phyloP scores from a whole-genome alignment of 2,329 filamentous ascomycete species.

The Chaetomium sp. region DNA sequence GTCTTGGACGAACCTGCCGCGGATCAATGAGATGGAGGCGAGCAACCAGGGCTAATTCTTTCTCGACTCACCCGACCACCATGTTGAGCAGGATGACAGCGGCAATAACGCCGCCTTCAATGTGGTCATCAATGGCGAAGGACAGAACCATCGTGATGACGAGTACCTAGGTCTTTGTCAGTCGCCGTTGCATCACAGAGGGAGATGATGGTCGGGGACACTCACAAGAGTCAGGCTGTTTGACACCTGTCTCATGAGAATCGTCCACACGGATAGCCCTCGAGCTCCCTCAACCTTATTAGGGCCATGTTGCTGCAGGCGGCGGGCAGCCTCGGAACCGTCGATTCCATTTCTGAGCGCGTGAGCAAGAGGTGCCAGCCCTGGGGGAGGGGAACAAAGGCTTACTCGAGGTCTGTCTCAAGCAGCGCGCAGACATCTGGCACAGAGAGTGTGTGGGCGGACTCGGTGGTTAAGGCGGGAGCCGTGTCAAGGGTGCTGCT shows the following conservation, averaged over 20 bases:
- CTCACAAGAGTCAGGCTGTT: conserved; percentile 68
- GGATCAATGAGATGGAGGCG: conserved; percentile 1
- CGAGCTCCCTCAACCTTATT: conserved; percentile 73
- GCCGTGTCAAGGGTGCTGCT: conserved; percentile 24
- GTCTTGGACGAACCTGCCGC: conserved; percentile 58
- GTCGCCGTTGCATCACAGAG: neutral
- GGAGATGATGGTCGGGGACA: neutral
- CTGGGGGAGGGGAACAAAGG: neutral
- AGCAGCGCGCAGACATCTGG: conserved; percentile 33
- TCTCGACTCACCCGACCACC: conserved; percentile 58
- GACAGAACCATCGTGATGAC: conserved; percentile 72
- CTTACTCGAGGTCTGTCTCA: conserved; percentile 35
- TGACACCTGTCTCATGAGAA: conserved; percentile 74
- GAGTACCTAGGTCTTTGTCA: conserved; percentile 57
- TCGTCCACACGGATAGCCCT: conserved; percentile 72
- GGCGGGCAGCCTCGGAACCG: conserved; percentile 62
- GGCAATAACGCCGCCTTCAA: conserved; percentile 67
- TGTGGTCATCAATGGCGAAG: conserved; percentile 66
- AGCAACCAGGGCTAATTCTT: neutral
- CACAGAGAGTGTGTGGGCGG: conserved; percentile 35
- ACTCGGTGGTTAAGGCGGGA: conserved; percentile 37
- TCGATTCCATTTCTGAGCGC: conserved; percentile 59
- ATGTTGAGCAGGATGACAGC: conserved; percentile 71
- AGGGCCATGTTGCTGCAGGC: conserved; percentile 66
- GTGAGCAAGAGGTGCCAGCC: conserved; percentile 14